Base-by-base conservation (phyloP, 805 yeast genomes). In the Vanderwaltozyma polyspora region DNA sequence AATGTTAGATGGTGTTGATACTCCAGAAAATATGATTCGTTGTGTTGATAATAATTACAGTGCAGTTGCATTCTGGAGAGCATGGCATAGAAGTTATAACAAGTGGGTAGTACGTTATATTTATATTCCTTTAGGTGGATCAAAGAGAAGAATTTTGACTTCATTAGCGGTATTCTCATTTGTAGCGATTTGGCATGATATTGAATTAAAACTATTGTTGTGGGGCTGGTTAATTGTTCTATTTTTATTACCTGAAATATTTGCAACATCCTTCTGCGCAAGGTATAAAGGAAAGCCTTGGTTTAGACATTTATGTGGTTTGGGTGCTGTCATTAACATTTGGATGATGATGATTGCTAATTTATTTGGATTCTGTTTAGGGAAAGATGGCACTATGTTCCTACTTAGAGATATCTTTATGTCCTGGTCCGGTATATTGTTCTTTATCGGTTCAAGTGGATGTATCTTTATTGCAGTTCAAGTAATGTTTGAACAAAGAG, bases 271-370 rank as follows among this genome's bases (percentile, higher is more conserved):
- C 16, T 52, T 51, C 27, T 59, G 62, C 32, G 54, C 57, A 25
- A 57, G 52, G 39, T 76, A 59, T 48, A 60, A 62, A 12, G 45
- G 59, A 8, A 47, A 59, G 37, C 68, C 77, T 65, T 78, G 89
- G 83, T 91, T 69, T 57, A 70, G 96, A 45, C 82, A 79, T 52
- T 49, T 78, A 11, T 83, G 95, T 59, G 95, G 86, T 0, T 44
- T 74, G 5, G 98, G 98, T 3, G 95, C 89, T 4, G 93, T 87
- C 19, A 51, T 68, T 16, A 91, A 91, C 56, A 79, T 91, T 37
- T 89, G 95, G 95, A 71, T 89, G 79, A 89, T 91, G 98, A 86
- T 91, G 86, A 70, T 86, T 43, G 97, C 97, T 12, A 91, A 91
- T 49, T 60, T 93, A 34, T 85, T 81, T 51, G 99, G 99, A 0